Conservation (phyloP, 83 land plant genomes). For the Thuja plicata region DNA sequence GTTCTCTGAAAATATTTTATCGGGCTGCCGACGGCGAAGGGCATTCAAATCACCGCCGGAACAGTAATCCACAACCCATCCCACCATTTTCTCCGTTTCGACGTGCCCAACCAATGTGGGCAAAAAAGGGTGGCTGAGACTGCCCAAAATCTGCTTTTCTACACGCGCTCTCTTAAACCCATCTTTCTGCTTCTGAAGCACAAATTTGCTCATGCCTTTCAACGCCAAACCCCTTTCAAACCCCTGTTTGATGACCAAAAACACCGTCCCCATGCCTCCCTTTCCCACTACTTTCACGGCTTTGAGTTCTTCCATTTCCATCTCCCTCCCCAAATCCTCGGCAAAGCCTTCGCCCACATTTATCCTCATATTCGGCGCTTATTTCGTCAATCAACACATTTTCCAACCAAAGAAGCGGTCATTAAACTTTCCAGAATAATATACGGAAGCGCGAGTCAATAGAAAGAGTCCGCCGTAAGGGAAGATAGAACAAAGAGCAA, state of each 20-base stretch:
- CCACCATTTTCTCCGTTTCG: constrained; percentile 47
- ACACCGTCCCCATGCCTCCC: constrained; percentile 30
- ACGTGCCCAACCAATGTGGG: constrained; percentile 53
- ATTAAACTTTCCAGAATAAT: no score
- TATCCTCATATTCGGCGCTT: no score
- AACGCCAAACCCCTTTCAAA: constrained; percentile 42
- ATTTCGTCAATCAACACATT: no score
- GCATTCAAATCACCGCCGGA: constrained; percentile 68
- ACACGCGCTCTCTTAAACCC: constrained; percentile 12
- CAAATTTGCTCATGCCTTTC: constrained; percentile 40
- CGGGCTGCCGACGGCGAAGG: constrained; percentile 51
- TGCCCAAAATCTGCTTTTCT: constrained; percentile 43
- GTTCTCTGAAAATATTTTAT: constrained; percentile 70
- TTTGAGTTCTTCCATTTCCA: no score
- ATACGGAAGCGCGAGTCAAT: no score
- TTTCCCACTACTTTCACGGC: neutral
- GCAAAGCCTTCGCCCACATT: no score
- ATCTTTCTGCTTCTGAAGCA: constrained; percentile 18
- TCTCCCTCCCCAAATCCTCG: no score
- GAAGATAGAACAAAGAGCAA: no score
- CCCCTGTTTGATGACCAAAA: constrained; percentile 23
- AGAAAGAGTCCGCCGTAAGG: no score
- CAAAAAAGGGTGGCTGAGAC: constrained; percentile 59
- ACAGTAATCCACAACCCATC: constrained; percentile 67
- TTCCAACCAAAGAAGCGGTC: no score